phyloP scores from a whole-genome alignment of 805 yeast genomes.

The Ogataea saltuana region DNA sequence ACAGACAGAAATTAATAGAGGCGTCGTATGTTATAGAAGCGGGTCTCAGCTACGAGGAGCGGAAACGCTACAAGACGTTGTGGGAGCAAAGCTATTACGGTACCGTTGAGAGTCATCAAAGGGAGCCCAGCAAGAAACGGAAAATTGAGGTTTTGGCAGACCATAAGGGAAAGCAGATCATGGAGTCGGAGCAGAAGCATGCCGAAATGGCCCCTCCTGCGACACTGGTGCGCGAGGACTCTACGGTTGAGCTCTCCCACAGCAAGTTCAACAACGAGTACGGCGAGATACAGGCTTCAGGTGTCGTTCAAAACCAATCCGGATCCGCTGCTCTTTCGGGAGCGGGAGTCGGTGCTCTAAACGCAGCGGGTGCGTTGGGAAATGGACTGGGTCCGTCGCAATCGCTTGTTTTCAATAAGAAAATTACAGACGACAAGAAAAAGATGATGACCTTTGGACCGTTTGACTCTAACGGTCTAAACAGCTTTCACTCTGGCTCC shows the following conservation, averaged over 20 bases:
- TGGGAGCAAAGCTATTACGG: slow-evolving; percentile 27
- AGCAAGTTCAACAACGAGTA: slow-evolving; percentile 38
- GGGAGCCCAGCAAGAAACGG: slow-evolving; percentile 11
- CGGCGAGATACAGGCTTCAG: slow-evolving; percentile 63
- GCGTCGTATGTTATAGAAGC: slow-evolving; percentile 24
- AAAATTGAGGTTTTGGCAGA: slow-evolving; percentile 3
- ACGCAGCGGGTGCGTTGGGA: slow-evolving; percentile 29
- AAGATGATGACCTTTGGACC: slow-evolving; percentile 37
- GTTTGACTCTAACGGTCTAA: slow-evolving; percentile 8
- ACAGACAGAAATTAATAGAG: slow-evolving; percentile 32
- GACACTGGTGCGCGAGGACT: slow-evolving; percentile 27
- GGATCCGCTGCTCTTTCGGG: slow-evolving; percentile 29
- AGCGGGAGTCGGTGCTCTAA: slow-evolving; percentile 10
- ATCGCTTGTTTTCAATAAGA: slow-evolving; percentile 56
- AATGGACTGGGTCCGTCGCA: slow-evolving; percentile 64
- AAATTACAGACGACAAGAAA: slow-evolving; percentile 42
- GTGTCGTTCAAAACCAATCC: slow-evolving; percentile 45
- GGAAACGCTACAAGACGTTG: slow-evolving; percentile 22
- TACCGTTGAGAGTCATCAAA: neutral
- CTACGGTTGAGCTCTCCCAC: slow-evolving; percentile 21
- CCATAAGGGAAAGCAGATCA: neutral
- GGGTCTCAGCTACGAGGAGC: slow-evolving; percentile 25
- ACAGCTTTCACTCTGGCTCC: neutral
- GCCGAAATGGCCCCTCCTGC: slow-evolving; percentile 29
- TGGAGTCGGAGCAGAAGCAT: neutral